Conservation (phyloP, 2,329 filamentous ascomycete species). For the Fusarium gaditjirri region DNA sequence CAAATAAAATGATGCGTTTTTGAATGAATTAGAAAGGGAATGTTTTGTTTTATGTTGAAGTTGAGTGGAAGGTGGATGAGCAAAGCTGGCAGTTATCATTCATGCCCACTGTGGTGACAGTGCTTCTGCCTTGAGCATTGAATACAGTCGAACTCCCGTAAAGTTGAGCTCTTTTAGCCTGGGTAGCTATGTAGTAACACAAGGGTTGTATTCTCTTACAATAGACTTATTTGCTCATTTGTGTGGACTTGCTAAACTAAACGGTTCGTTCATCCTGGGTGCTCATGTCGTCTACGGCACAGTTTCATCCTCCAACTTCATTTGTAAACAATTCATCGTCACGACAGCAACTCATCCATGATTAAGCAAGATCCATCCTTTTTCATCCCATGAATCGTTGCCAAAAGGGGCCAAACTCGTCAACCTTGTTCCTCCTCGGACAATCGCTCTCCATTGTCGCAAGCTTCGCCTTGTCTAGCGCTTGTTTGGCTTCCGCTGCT, state of each 20-base stretch:
- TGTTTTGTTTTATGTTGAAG: not conserved
- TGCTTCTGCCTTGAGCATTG: not conserved
- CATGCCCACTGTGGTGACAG: slow-evolving; percentile 1
- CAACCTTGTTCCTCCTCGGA: not conserved
- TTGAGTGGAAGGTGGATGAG: slow-evolving; percentile 2
- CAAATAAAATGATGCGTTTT: rapidly evolving
- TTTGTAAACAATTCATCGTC: not conserved
- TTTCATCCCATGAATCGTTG: not conserved
- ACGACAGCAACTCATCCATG: not conserved
- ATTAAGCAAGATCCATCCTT: not conserved
- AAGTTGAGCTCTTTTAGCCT: not conserved
- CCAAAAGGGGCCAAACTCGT: not conserved
- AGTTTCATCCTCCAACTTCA: not conserved
- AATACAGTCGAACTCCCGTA: not conserved
- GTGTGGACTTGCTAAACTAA: not conserved
- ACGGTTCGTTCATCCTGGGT: not conserved
- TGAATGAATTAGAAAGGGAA: not conserved
- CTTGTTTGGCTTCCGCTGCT: slow-evolving; percentile 3
- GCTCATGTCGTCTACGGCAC: not conserved
- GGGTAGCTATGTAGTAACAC: not conserved
- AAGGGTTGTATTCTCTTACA: no score
- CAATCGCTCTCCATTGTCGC: not conserved
- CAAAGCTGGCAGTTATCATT: not conserved
- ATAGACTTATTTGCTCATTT: not conserved
- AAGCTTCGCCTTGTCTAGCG: slow-evolving; percentile 7